These are phyloP conservation scores for Trichothecium sympodiale DNA, from an alignment of 2,329 filamentous ascomycete genomes.

Conservation along the genomic window DNA sequence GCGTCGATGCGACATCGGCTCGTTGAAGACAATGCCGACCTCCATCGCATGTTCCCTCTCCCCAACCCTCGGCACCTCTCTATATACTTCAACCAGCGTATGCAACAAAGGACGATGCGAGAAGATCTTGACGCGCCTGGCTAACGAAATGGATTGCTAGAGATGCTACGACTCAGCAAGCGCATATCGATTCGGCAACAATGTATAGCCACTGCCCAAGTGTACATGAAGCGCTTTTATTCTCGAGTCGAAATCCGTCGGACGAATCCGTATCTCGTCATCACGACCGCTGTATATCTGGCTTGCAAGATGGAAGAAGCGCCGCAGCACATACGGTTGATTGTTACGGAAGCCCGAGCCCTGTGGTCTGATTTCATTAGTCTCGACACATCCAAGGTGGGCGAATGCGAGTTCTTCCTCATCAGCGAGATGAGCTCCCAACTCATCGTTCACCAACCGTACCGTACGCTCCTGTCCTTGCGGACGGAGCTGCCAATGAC, in stretches of 20 bases:
- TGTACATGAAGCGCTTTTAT: slow-evolving; percentile 93
- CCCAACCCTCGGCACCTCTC: slow-evolving; percentile 73
- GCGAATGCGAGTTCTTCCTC: slow-evolving; percentile 87
- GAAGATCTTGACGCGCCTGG: neutral
- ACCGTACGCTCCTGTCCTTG: slow-evolving; percentile 66
- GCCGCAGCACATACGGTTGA: slow-evolving; percentile 87
- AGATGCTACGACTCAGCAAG: slow-evolving; percentile 73
- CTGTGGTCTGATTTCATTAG: slow-evolving; percentile 73
- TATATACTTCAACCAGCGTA: slow-evolving; percentile 88
- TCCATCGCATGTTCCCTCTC: slow-evolving; percentile 70
- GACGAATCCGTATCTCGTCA: slow-evolving; percentile 86
- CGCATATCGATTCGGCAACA: slow-evolving; percentile 81
- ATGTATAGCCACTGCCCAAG: slow-evolving; percentile 83
- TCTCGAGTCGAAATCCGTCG: slow-evolving; percentile 79
- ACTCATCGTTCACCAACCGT: slow-evolving; percentile 83
- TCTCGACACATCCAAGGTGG: slow-evolving; percentile 71
- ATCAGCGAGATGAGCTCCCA: slow-evolving; percentile 88
- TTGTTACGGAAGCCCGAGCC: slow-evolving; percentile 75
- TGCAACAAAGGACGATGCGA: slow-evolving; percentile 17
- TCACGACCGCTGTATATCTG: slow-evolving; percentile 88
- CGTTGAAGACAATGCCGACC: slow-evolving; percentile 61
- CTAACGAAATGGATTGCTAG: slow-evolving; percentile 26
- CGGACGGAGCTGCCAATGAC: slow-evolving; percentile 58
- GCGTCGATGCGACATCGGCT: slow-evolving; percentile 64
- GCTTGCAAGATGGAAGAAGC: slow-evolving; percentile 98